Evolutionary conservation across 176 grass and related monocot species (phyloP), one percentile per base, ranked within the genome.

Genomic region (Oryza glumipatula): DNA sequence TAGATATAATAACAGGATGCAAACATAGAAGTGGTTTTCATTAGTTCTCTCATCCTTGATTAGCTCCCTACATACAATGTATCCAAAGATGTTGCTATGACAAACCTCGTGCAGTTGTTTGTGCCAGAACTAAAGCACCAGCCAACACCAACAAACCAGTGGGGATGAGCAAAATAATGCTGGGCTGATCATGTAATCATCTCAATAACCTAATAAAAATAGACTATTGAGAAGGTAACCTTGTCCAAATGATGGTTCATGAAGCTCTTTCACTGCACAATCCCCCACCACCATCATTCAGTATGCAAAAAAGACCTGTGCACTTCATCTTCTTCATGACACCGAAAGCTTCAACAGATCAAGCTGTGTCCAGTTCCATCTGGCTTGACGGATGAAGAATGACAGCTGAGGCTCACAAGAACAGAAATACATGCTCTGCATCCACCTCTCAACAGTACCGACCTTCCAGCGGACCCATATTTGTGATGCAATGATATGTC

Each of bases 221-320:
- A 41, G 30, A 32, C 69, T 54, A 76, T 64, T 52, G 70, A 71
- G 52, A 87, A 86, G 52, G 22, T 72, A 83, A 56, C 84, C 80
- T 80, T 83, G 84, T 83, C 89, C 32, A 2, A 19, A 51, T 87
- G 64, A 75, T 63, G 80, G 80, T 87, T 87, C 80, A 49, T 79
- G 49, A 80, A 49, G 49, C 38, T 6, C 80, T 87, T 90, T 83
- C 75, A 22, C 48, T 86, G 80, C 61, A 75, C 43, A 76, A 79
- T 26, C 48, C 72, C 65, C 76, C 70, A 64, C 74, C 56, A 86
- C 39, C 32, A 86, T 22, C 77, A 85, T 77, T 71, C 56, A 70
- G 51, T 74, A 76, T 65, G 80, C 68, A 65, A 76, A 83, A 32
- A 39, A 33, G 28, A 49, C 46, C 21, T 74, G 15, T 66, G 17